Evolutionary conservation across 495 filamentous ascomycete genomes (phyloP).

Genomic region (Penicillium diatomitis): DNA sequence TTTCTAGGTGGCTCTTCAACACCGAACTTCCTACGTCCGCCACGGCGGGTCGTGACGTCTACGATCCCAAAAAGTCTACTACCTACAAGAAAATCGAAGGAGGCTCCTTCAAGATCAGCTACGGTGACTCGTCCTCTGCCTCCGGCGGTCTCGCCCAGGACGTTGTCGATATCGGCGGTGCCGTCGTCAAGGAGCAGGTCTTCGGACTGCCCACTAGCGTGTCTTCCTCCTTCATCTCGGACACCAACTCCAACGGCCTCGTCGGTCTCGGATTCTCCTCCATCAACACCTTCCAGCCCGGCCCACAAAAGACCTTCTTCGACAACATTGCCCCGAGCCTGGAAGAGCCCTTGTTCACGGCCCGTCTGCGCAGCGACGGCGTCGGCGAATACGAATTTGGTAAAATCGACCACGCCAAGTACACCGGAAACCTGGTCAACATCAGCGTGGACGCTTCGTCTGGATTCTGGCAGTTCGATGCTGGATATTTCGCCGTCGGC

Average conservation of each 20-base stretch:
- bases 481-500: conserved; percentile 48
- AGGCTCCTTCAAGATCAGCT: conserved; percentile 55
- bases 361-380: conserved; percentile 50
- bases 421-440: conserved; percentile 54
- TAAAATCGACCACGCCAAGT: conserved; percentile 55
- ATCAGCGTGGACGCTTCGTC: conserved; percentile 49
- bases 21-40: conserved; percentile 41
- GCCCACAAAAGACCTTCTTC: conserved; percentile 70
- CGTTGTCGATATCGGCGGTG: conserved; percentile 64
- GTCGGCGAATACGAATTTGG: conserved; percentile 74
- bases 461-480: conserved; percentile 72
- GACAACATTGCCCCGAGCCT: conserved; percentile 60
- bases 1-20: conserved; percentile 65
- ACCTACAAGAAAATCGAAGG: conserved; percentile 40
- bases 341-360: conserved; percentile 62
- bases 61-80: conserved; percentile 50
- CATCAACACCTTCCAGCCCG: conserved; percentile 63
- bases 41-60: conserved; percentile 48
- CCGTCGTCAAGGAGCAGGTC: conserved; percentile 54
- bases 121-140: conserved; percentile 66
- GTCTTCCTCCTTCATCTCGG: conserved; percentile 52
- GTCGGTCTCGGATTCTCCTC: conserved; percentile 67
- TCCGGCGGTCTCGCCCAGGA: conserved; percentile 62
- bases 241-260: conserved; percentile 58
- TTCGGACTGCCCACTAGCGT: conserved; percentile 62